Evolutionary conservation across 495 filamentous ascomycete species (phyloP).

Genomic region (Aspergillus biplanus): DNA sequence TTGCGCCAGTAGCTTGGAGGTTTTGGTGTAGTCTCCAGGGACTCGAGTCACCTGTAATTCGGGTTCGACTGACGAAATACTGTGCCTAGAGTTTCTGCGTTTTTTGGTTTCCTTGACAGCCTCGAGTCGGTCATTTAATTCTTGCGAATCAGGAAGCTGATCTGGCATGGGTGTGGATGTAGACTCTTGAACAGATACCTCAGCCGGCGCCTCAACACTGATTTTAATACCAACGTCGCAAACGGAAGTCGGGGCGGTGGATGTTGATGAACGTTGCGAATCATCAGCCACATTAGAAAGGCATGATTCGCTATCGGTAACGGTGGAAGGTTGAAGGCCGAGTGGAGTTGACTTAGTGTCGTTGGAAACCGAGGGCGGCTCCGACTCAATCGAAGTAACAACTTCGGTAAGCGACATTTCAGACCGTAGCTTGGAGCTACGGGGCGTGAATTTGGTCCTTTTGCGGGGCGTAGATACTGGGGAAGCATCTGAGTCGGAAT

Average conservation of each 20-base stretch:
- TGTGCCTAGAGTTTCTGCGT: slow-evolving; percentile 28
- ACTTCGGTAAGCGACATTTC: slow-evolving; percentile 42
- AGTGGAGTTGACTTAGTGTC: slow-evolving; percentile 22
- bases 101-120: slow-evolving; percentile 21
- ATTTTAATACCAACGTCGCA: slow-evolving; percentile 32
- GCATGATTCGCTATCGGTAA: slow-evolving; percentile 37
- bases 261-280: slow-evolving; percentile 43
- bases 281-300: slow-evolving; percentile 36
- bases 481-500: slow-evolving; percentile 41
- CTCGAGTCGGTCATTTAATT: slow-evolving; percentile 32
- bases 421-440: slow-evolving; percentile 45
- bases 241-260: slow-evolving; percentile 44
- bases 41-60: slow-evolving; percentile 50
- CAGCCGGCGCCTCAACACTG: slow-evolving; percentile 31
- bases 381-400: slow-evolving; percentile 21
- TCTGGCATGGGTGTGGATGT: slow-evolving; percentile 20
- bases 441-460: slow-evolving; percentile 41
- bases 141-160: slow-evolving; percentile 26
- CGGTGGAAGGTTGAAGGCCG: slow-evolving; percentile 12
- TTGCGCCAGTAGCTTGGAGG: slow-evolving; percentile 68
- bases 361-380: slow-evolving; percentile 15
- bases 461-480: slow-evolving; percentile 41
- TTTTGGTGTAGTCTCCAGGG: slow-evolving; percentile 81
- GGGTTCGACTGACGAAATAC: slow-evolving; percentile 50
- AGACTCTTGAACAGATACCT: slow-evolving; percentile 13